A percentile compares a stretch with the other conserved stretches of the same genome.
phyloP scores from a whole-genome alignment of 257 asterid species.

The Solanum microdontum region DNA sequence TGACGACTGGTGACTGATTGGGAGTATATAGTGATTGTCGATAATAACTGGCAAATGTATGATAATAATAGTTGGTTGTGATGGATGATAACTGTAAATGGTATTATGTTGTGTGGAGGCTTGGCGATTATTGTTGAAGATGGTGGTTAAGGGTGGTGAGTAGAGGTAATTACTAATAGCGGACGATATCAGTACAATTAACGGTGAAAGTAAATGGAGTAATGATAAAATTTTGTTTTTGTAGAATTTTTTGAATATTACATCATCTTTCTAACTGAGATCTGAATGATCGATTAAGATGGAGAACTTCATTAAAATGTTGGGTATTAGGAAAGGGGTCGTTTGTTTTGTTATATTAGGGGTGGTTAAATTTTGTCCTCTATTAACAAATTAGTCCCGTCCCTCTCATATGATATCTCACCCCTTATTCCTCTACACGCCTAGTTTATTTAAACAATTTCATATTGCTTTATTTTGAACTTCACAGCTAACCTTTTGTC shows the following conservation, averaged over 20 bases:
- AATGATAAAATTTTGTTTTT: background rate
- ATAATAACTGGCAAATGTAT: background rate
- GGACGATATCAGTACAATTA: background rate
- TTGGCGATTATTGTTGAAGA: background rate
- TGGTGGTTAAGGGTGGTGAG: background rate
- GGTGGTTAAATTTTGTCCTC: background rate
- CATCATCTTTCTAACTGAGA: background rate
- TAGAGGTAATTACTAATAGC: background rate
- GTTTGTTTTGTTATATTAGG: background rate
- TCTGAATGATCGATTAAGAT: background rate
- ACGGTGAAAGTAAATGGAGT: background rate
- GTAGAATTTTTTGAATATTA: background rate
- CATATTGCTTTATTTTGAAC: background rate
- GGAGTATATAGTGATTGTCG: background rate
- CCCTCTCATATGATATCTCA: background rate
- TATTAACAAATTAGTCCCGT: background rate
- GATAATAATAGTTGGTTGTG: background rate
- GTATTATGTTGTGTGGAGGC: background rate
- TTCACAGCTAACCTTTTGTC: background rate
- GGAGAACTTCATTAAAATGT: background rate
- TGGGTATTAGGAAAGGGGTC: background rate
- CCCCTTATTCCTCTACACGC: background rate
- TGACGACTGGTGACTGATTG: background rate
- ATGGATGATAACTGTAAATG: background rate
- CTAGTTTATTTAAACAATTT: background rate